A percentile compares a stretch with the other conserved stretches of the same genome.
phyloP scores from a whole-genome alignment of 2,329 filamentous ascomycete genomes.

The Colletotrichum shisoi region DNA sequence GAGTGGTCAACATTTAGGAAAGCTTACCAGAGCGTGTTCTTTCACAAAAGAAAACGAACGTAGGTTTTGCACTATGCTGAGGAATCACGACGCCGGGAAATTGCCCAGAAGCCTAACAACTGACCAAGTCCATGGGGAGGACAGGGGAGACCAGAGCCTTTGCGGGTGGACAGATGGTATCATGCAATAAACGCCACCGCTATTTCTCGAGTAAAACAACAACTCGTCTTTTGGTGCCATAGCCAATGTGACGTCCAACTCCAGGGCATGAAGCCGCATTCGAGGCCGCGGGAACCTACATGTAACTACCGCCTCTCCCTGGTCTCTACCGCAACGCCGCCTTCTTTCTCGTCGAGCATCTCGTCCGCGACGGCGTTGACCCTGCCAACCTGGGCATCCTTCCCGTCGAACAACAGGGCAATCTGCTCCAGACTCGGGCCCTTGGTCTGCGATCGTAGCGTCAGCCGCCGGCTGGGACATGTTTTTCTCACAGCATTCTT shows the following conservation, averaged over 20 bases:
- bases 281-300: neutral
- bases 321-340: slow-evolving; percentile 11
- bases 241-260: neutral
- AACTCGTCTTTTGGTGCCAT: no score
- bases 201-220: no score
- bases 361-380: slow-evolving; percentile 28
- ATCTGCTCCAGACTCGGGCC: slow-evolving; percentile 41
- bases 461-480: neutral
- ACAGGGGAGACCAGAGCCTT: no score
- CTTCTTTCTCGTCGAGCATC: slow-evolving; percentile 31
- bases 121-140: no score
- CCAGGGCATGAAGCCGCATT: neutral
- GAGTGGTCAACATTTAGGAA: no score
- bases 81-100: no score
- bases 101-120: no score
- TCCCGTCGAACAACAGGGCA: slow-evolving; percentile 39
- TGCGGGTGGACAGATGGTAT: no score
- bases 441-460: slow-evolving; percentile 35
- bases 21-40: no score
- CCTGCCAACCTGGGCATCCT: slow-evolving; percentile 26
- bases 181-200: no score
- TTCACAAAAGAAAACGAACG: no score
- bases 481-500: rapidly evolving
- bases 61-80: no score
- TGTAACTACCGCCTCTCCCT: slow-evolving; percentile 10